Evolutionary conservation across 2,329 filamentous ascomycete genomes (phyloP).

Genomic region (Beauveria medogensis): DNA sequence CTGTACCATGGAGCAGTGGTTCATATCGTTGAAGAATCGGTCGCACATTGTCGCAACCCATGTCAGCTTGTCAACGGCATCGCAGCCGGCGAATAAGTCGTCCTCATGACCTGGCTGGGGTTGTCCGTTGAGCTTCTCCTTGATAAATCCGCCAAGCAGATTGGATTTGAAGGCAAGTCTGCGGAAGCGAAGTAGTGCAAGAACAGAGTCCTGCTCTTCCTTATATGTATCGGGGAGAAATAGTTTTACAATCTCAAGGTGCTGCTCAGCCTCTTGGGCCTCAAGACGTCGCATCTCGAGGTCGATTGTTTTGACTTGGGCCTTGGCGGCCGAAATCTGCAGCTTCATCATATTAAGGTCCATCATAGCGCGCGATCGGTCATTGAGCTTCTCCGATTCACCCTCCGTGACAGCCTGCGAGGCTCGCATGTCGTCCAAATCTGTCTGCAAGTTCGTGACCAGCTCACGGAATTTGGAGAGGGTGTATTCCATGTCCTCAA

Average conservation of each 20-base stretch:
- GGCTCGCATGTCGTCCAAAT: conserved; percentile 85
- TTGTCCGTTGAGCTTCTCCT: conserved; percentile 65
- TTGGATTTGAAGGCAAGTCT: conserved; percentile 82
- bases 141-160: conserved; percentile 68
- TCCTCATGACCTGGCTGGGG: conserved; percentile 63
- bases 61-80: conserved; percentile 75
- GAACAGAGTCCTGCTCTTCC: conserved; percentile 74
- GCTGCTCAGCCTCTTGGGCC: conserved; percentile 79
- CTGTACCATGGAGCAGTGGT: conserved; percentile 65
- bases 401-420: conserved; percentile 88
- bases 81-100: conserved; percentile 70
- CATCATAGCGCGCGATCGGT: conserved; percentile 87
- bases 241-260: conserved; percentile 78
- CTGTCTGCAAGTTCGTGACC: conserved; percentile 74
- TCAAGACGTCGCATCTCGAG: conserved; percentile 80
- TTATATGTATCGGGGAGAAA: conserved; percentile 83
- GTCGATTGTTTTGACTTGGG: conserved; percentile 90
- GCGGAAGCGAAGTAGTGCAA: conserved; percentile 81
- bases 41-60: conserved; percentile 79
- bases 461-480: conserved; percentile 82
- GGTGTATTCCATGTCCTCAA: conserved; percentile 87
- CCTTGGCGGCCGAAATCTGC: conserved; percentile 81
- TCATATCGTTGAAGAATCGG: conserved; percentile 74
- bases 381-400: conserved; percentile 84
- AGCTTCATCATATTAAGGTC: conserved; percentile 95